Conservation (phyloP, 1,284 basidiomycete genomes). For the Xerocomus tenax region DNA sequence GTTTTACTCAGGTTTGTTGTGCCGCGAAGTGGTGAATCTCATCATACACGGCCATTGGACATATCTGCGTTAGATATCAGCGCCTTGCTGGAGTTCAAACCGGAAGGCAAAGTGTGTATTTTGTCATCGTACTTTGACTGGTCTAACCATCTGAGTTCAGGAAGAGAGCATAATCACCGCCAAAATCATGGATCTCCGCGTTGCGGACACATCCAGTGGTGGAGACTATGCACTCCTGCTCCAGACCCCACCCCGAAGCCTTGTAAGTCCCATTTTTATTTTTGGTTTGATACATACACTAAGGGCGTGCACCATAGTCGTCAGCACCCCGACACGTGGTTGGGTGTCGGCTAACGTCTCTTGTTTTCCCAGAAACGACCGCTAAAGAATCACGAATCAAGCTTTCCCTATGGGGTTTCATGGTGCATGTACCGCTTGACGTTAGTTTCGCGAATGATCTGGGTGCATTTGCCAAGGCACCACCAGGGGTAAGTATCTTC, state of each 20-base stretch:
- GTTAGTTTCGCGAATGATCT: conserved; percentile 61
- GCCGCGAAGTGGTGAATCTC: conserved; percentile 29
- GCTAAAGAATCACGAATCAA: conserved; percentile 76
- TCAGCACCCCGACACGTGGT: conserved; percentile 46
- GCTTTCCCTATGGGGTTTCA: conserved; percentile 58
- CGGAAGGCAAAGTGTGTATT: conserved; percentile 54
- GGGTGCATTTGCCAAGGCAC: conserved; percentile 65
- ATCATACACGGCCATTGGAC: conserved; percentile 43
- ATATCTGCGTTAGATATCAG: conserved; percentile 57
- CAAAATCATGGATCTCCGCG: conserved; percentile 51
- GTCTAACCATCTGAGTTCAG: conserved; percentile 30
- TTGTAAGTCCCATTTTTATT: conserved; percentile 36
- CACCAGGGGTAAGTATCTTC: conserved; percentile 64
- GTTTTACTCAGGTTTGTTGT: conserved; percentile 40
- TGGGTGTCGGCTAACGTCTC: conserved; percentile 61
- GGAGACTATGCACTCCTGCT: conserved; percentile 39
- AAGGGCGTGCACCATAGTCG: conserved; percentile 29
- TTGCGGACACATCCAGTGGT: conserved; percentile 40
- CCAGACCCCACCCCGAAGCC: conserved; percentile 43
- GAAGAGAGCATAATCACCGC: conserved; percentile 65
- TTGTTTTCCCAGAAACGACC: conserved; percentile 53
- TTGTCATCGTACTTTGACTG: neutral
- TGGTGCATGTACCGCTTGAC: conserved; percentile 57
- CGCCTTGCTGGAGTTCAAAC: conserved; percentile 56
- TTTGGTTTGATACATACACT: conserved; percentile 1